Percentiles rank a stretch among this genome's conserved stretches.
Evolutionary conservation across 2,329 filamentous ascomycete species (phyloP).

Genomic region (Paecilomyces dactylethromorphus): DNA sequence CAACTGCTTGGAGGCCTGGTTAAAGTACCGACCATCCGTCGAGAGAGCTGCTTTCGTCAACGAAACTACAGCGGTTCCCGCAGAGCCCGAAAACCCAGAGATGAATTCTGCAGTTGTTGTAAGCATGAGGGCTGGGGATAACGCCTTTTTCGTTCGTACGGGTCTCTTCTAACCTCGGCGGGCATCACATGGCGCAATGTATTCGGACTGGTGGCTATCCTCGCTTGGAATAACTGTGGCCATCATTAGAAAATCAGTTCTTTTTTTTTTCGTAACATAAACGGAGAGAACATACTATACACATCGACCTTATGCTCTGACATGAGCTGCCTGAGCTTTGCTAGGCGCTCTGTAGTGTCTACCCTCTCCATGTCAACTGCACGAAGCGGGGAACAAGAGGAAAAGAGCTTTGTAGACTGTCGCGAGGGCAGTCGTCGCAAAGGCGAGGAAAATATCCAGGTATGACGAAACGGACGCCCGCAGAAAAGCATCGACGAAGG

Average conservation of each 20-base stretch:
- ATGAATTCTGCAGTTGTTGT: slow-evolving; percentile 59
- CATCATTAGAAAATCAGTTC: slow-evolving; percentile 26
- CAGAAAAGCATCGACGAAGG: slow-evolving; percentile 28
- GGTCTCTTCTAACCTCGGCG: slow-evolving; percentile 56
- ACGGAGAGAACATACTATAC: slow-evolving; percentile 60
- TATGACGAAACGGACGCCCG: slow-evolving; percentile 20
- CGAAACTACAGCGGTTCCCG: slow-evolving; percentile 85
- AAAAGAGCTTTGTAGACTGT: slow-evolving; percentile 30
- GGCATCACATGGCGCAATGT: slow-evolving; percentile 92
- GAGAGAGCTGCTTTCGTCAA: slow-evolving; percentile 80
- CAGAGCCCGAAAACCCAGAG: slow-evolving; percentile 89
- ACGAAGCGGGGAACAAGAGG: slow-evolving; percentile 27
- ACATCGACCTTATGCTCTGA: slow-evolving; percentile 78
- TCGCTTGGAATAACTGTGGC: slow-evolving; percentile 82
- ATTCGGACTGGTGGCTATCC: slow-evolving; percentile 96
- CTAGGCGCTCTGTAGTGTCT: slow-evolving; percentile 69
- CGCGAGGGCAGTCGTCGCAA: slow-evolving; percentile 17
- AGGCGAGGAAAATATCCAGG: slow-evolving; percentile 22
- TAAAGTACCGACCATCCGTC: slow-evolving; percentile 96
- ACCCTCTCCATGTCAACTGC: slow-evolving; percentile 65
- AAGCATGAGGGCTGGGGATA: slow-evolving; percentile 2
- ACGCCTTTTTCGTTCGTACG: neutral
- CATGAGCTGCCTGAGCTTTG: slow-evolving; percentile 78
- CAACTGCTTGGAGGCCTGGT: slow-evolving; percentile 85
- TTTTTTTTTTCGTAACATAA: slow-evolving; percentile 3